Evolutionary conservation across 2,329 filamentous ascomycete genomes (phyloP).

Genomic region (Microdochium trichocladiopsis): DNA sequence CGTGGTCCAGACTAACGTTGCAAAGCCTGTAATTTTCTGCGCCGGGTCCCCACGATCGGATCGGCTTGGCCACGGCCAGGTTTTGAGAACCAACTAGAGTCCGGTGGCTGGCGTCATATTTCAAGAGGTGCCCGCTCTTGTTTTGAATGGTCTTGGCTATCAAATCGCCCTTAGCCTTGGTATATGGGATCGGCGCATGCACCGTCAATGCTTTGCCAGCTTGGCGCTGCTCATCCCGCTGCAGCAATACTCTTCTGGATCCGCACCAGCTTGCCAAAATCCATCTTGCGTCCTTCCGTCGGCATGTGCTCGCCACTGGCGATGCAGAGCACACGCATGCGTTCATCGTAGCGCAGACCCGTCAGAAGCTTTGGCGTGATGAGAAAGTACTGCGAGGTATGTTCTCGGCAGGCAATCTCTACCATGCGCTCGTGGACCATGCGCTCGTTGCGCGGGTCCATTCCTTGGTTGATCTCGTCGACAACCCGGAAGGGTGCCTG

Average conservation of each 20-base stretch:
- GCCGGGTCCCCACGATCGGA: too few relatives aligned
- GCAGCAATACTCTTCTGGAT: conserved; percentile 33
- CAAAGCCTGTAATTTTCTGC: too few relatives aligned
- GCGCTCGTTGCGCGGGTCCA: conserved; percentile 97
- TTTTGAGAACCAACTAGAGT: too few relatives aligned
- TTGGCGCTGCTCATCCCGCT: too few relatives aligned
- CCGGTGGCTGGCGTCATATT: too few relatives aligned
- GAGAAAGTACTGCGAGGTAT: conserved; percentile 84
- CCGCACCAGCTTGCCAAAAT: conserved; percentile 38
- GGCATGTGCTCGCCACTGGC: conserved; percentile 76
- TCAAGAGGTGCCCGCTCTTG: too few relatives aligned
- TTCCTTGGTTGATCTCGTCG: conserved; percentile 98
- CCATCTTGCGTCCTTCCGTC: conserved; percentile 39
- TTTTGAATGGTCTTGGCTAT: too few relatives aligned
- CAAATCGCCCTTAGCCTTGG: too few relatives aligned
- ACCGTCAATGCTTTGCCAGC: too few relatives aligned
- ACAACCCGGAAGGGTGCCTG: conserved; percentile 95
- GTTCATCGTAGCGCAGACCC: conserved; percentile 75
- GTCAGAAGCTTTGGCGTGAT: conserved; percentile 94
- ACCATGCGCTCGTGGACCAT: conserved; percentile 99
- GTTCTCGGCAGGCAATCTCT: conserved; percentile 84
- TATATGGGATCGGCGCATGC: too few relatives aligned
- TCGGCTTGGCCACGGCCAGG: too few relatives aligned
- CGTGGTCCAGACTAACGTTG: too few relatives aligned
- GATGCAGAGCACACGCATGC: conserved; percentile 93